phyloP scores from a whole-genome alignment of 1,284 basidiomycete genomes.

The Leccinum solheimii region DNA sequence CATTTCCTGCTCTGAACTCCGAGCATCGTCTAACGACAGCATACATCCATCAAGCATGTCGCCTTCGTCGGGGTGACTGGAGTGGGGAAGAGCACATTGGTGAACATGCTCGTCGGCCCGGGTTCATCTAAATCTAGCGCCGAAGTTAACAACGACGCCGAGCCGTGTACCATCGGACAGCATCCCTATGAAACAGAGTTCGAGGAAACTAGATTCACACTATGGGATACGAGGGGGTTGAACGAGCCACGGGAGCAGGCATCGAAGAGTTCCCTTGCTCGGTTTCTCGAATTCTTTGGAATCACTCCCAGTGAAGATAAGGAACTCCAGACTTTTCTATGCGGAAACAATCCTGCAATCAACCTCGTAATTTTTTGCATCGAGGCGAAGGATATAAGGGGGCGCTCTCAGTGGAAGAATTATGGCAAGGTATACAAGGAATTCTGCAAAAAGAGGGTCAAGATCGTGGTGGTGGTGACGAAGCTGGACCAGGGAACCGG shows the following conservation, averaged over 20 bases:
- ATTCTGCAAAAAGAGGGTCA: constrained; percentile 17
- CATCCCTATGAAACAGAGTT: constrained; percentile 3
- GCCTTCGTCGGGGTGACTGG: constrained; percentile 20
- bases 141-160: constrained; percentile 10
- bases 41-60: constrained; percentile 8
- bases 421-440: constrained; percentile 14
- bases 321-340: constrained; percentile 12
- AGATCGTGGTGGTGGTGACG: constrained; percentile 33
- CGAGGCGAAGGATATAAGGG: constrained; percentile 14
- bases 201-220: neutral
- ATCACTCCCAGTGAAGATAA: constrained; percentile 2
- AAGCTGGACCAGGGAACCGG: constrained; percentile 38
- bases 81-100: constrained; percentile 24
- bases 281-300: constrained; percentile 10
- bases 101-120: constrained; percentile 17
- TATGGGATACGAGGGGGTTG: constrained; percentile 22
- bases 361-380: constrained; percentile 20
- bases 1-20: neutral
- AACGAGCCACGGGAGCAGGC: constrained; percentile 11
- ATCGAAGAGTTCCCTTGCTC: neutral
- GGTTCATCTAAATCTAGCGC: neutral
- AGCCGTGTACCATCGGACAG: constrained; percentile 13
- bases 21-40: constrained; percentile 9
- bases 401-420: constrained; percentile 14
- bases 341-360: constrained; percentile 11